Evolutionary conservation across 2,329 filamentous ascomycete genomes (phyloP), one percentile per base, ranked within the genome.

Genomic region (Phoma sp.): DNA sequence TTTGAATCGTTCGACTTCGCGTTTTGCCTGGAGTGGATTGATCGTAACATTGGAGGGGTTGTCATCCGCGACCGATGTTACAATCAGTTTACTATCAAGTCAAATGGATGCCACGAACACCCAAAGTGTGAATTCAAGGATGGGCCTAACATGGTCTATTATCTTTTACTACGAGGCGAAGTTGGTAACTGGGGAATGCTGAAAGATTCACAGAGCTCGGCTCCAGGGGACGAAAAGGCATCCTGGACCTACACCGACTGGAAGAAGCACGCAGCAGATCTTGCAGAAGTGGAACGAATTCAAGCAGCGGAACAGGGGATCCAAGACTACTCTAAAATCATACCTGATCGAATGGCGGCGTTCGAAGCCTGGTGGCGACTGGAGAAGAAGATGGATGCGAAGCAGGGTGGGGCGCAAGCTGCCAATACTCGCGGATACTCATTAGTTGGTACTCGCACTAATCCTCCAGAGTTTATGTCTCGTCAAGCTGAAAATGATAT

Each of bases 61-160:
- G n/a, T 7, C 5, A 5, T 39, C 22, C 41, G 46, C 4, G 41
- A 54, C 4, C 46, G 55, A 4, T 57, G 55, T 27, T 45, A 49
- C 35, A 49, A 55, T 11, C 27, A 35, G 4, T 58, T 55, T 18
- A 32, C 33, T 1, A 32, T 48, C 11, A 42, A 52, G 7, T 58
- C 52, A 4, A 18, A 33, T 1, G 47, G 50, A 13, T 55, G 56
- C 27, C 46, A 10, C 0, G 30, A 24, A 9, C 56, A 58, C 9
- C 13, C 30, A 3, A 55, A 46, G 27, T n/a, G 44, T 2, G 18
- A 22, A 1, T 40, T 35, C 10, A 58, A 58, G 22, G 52, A 58
- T 14, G 52, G 56, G 1, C 56, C 52, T 8, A 56, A 58, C 27
- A 13, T 9, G n/a, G 40, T 58, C n/a, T 58, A 56, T 24, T 38